Evolutionary conservation across 148 eudicot genomes (phyloP).

Genomic region (Vaccinium myrtillus): DNA sequence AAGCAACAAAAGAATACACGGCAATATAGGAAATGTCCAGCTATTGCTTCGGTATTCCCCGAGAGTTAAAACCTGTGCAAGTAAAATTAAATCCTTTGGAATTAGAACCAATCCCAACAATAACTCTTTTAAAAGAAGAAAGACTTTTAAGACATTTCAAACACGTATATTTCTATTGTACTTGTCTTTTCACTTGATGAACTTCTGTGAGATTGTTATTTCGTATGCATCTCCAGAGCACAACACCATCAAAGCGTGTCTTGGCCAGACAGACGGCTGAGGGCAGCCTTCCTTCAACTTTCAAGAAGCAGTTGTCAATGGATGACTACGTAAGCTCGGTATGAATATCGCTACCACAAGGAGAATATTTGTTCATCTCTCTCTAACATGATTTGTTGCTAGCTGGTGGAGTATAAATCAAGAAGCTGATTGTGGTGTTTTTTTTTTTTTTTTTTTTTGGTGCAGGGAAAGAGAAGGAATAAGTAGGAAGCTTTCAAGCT

Average conservation of each 20-base stretch:
- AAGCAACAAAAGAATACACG: too few species aligned
- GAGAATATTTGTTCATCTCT: background rate
- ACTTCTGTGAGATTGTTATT: background rate
- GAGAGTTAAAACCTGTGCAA: too few species aligned
- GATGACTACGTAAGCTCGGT: conserved; percentile 68
- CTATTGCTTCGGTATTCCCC: too few species aligned
- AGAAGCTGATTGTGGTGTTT: conserved; percentile 9
- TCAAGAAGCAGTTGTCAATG: conserved; percentile 65
- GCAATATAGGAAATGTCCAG: too few species aligned
- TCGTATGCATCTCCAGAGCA: conserved; percentile 29
- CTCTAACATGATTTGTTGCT: background rate
- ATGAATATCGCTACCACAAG: conserved; percentile 10
- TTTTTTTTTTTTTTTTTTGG: too few species aligned
- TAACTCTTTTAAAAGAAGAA: background rate
- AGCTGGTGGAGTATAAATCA: background rate
- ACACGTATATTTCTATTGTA: background rate
- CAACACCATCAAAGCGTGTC: conserved; percentile 73
- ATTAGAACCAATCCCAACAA: too few species aligned
- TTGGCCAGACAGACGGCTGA: conserved; percentile 58
- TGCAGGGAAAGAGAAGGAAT: conserved; percentile 60
- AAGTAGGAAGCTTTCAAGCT: background rate
- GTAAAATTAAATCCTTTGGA: too few species aligned
- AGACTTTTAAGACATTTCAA: background rate
- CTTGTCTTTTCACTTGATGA: background rate
- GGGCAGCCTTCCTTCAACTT: conserved; percentile 47